Evolutionary conservation across 495 filamentous ascomycete genomes (phyloP), one percentile per base, ranked within the genome.

Genomic region (Aspergillus bridgeri): DNA sequence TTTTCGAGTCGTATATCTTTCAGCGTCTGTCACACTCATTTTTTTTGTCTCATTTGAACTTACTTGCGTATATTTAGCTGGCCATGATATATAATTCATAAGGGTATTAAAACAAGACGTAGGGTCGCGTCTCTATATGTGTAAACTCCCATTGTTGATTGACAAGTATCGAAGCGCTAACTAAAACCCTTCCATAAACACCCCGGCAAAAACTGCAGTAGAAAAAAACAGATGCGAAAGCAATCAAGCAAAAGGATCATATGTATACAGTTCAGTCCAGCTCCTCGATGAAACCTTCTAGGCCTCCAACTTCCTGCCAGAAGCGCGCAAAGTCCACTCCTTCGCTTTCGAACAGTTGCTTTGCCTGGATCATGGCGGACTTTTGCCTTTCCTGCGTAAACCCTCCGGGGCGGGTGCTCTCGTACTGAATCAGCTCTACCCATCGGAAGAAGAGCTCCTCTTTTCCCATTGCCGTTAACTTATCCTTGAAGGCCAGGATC

Each of bases 361-460:
- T 78, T 60, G 83, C 83, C 80, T 87, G 81, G 19, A 81, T 57
- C 62, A 90, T 88, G 2, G 83, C 82, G 49, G 78, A 78, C 21
- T 79, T 69, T 72, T 92, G 88, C 60, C 82, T 77, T 62, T 91
- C 88, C 3, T 74, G 66, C 2, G 83, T 86, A 63, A 92, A 92
- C 0, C 87, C 87, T 43, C 86, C 90, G 0, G 89, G 84, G 58
- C 80, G 80, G 25, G 81, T 82, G 49, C 88, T 88, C 72, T 94
- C 91, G 64, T 82, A 91, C 69, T 95, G 90, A 42, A 95, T 78
- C 54, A 94, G 70, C 73, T 96, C 91, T 50, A 92, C 87, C 88
- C 89, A 92, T 29, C 86, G 80, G 70, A 86, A 94, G 73, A 96
- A 96, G 7, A 96, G 68, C 55, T 86, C 82, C 68, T 94, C 91